phyloP scores from a whole-genome alignment of 805 yeast genomes.

The Tetrapisispora iriomotensis region DNA sequence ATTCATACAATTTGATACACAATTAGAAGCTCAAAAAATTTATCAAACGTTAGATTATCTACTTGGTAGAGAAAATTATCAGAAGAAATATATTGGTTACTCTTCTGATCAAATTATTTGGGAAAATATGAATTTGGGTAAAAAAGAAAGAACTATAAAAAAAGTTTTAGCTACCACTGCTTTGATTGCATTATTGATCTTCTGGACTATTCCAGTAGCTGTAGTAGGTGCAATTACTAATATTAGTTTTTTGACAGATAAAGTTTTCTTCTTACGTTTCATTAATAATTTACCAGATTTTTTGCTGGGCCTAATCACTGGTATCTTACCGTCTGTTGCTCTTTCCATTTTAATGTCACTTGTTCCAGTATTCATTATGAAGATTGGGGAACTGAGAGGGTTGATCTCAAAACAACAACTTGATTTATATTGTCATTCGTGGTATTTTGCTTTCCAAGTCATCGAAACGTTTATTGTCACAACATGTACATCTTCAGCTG shows the following conservation, averaged over 20 bases:
- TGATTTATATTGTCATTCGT: conserved; percentile 75
- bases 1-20: conserved; percentile 73
- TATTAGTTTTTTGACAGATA: conserved; percentile 59
- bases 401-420: conserved; percentile 58
- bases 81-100: conserved; percentile 47
- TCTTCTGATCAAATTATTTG: conserved; percentile 80
- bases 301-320: conserved; percentile 77
- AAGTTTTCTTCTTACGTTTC: conserved; percentile 66
- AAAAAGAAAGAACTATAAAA: conserved; percentile 48
- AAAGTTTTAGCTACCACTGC: conserved; percentile 51
- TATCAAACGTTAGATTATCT: conserved; percentile 66
- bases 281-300: conserved; percentile 61
- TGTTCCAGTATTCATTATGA: conserved; percentile 75
- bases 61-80: conserved; percentile 34
- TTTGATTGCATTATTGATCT: conserved; percentile 58
- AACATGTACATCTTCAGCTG: conserved; percentile 73
- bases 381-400: conserved; percentile 69
- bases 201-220: conserved; percentile 98
- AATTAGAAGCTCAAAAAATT: conserved; percentile 81
- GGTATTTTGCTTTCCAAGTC: conserved; percentile 86
- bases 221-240: conserved; percentile 92
- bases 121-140: conserved; percentile 58
- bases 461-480: conserved; percentile 80
- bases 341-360: conserved; percentile 77
- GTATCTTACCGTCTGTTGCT: conserved; percentile 73